Evolutionary conservation across 805 yeast species (phyloP).

Genomic region (Candida hispaniensis): DNA sequence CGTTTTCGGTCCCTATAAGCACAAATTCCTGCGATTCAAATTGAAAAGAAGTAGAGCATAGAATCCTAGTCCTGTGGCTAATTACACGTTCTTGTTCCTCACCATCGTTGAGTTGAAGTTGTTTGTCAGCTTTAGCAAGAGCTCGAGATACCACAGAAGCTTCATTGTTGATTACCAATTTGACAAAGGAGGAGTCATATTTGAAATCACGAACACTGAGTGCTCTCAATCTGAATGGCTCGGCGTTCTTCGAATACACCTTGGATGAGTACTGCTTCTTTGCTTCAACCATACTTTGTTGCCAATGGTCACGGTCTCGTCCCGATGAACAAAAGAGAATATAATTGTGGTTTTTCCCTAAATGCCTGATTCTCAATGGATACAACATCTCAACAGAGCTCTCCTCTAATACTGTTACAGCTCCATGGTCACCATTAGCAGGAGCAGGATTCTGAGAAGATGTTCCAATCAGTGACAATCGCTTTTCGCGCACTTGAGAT

Average conservation of each 20-base stretch:
- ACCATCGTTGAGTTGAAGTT: conserved; percentile 18
- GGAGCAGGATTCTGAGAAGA: no score
- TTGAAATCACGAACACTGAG: conserved; percentile 53
- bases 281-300: conserved; percentile 39
- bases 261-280: conserved; percentile 31
- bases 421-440: conserved; percentile 10
- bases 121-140: conserved; percentile 22
- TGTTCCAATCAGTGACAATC: conserved; percentile 16
- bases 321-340: conserved; percentile 26
- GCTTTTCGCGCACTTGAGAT: conserved; percentile 18
- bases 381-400: conserved; percentile 24
- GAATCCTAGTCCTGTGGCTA: conserved; percentile 19
- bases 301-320: conserved; percentile 49
- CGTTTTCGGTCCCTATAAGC: conserved; percentile 21
- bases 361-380: conserved; percentile 30
- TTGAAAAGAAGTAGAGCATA: conserved; percentile 38
- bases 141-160: conserved; percentile 32
- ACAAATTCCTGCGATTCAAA: conserved; percentile 34
- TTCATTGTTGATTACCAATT: conserved; percentile 26
- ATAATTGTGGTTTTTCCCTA: conserved; percentile 29
- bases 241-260: conserved; percentile 32
- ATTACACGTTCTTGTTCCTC: conserved; percentile 15
- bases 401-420: conserved; percentile 22
- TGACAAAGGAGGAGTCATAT: conserved; percentile 43
- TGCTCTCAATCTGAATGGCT: conserved; percentile 44